Base-by-base conservation (phyloP, 2,329 filamentous ascomycete genomes). In the Pseudovirgaria hyperparasitica region DNA sequence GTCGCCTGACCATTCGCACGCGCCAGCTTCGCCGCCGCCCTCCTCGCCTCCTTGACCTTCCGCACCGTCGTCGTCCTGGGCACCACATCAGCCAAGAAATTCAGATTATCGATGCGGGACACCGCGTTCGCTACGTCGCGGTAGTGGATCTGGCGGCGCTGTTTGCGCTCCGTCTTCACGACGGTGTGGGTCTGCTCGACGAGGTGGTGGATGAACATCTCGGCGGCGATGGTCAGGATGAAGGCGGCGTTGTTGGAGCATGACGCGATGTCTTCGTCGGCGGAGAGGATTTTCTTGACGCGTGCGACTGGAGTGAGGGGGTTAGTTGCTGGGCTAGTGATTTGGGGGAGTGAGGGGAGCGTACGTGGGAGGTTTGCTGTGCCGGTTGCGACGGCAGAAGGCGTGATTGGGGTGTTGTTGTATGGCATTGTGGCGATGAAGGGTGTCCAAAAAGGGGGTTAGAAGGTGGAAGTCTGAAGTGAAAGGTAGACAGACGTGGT, bases 181-280 rank as follows among this genome's bases (percentile, higher is more conserved):
- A 92, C 81, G 45, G 81, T 86, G 51, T 92, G 76, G 15, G 79
- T 77, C 52, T 92, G 81, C 36, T 79, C 70, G 12, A 86, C 76
- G 15, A 98, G 70, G 52, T 96, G 80, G 53, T 93, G 84, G 40
- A 98, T 77, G 60, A 98, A 96, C 68, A 93, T 76, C 58, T 98
- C 90, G 4, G 90, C 86, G 13, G 90, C 90, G 33, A 93, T 68
- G 2, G 87, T 86, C 44, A 96, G 92, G 31, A 87, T 76, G 52
- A 96, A 96, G 12, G 86, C 81, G 28, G 87, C 87, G 47, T 92
- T 92, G 54, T 86, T 92, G 24, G 86, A 92, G 54, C 84, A 92
- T 49, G 81, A 72, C 36, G 64, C 66, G 35, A 93, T 80, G 36
- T 94, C 87, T 22, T 82, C 74, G 54, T 98, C 90, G 31, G 84